Base-by-base conservation (phyloP, 2,329 filamentous ascomycete genomes). In the Chrysoporthe cubensis region DNA sequence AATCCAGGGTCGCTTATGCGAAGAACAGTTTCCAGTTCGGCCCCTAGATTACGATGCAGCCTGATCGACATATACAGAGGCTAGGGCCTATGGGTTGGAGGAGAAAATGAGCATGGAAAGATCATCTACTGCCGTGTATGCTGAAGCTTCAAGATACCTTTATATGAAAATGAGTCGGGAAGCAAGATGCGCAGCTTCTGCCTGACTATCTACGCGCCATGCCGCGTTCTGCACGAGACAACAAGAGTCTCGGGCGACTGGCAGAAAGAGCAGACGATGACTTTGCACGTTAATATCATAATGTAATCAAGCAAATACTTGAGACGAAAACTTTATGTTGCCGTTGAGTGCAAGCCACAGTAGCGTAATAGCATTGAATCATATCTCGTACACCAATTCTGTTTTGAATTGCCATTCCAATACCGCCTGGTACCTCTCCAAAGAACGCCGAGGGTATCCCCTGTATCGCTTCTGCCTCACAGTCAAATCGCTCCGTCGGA, bases 361-460 rank as follows among this genome's bases (percentile, higher is more conserved):
- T 21, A 54, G 48, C 37, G 60, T 40, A 32, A 43, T 63, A 54
- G 48, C 48, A 42, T 54, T 60, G 48, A 52, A 26, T 54, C 61
- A 48, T 65, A 59, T 40, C 18, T 65, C 65, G 50, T 67, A 60
- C 48, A 62, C 75, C 75, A 78, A 66, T 65, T 60, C 74, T 69
- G 72, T 48, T 50, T 65, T 48, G 26, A 65, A 54, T 2, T 65
- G 54, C 63, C 52, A 54, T 48, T 40, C 18, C 18, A 26, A 40
- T 62, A 40, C 52, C 48, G 48, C 52, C 37, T 44, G 52, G 16
- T 50, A n/a, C 48, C 1, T 62, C 50, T 62, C 46, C 62, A 61
- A 62, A 34, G 57, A 68, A 69, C 68, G 65, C 68, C 68, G 68
- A 68, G 62, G 65, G 65, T 62, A 48, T 62, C 42, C 37, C 62